Evolutionary conservation across 2,329 filamentous ascomycete species (phyloP).

Genomic region (Calycina herbarum): DNA sequence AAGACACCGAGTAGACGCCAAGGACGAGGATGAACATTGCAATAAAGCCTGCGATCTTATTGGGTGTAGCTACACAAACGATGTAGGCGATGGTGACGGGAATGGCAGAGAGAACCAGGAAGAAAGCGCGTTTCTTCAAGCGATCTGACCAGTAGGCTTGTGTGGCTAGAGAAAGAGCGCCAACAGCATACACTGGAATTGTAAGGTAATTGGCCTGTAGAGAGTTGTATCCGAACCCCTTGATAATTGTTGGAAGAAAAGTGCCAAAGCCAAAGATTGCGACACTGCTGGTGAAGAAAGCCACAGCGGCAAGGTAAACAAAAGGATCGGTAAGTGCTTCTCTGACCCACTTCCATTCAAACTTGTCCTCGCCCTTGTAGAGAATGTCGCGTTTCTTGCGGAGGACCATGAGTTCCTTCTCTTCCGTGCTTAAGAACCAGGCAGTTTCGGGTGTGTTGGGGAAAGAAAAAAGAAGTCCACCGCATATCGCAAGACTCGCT

Average conservation of each 20-base stretch:
- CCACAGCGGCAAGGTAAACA: background rate
- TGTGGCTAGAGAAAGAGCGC: constrained; percentile 45
- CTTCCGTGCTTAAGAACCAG: constrained; percentile 33
- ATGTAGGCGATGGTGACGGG: constrained; percentile 18
- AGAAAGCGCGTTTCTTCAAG: constrained; percentile 14
- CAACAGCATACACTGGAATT: constrained; percentile 56
- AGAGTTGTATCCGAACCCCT: constrained; percentile 49
- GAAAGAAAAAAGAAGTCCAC: constrained; percentile 27
- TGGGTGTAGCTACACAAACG: constrained; percentile 40
- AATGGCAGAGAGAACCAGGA: constrained; percentile 19
- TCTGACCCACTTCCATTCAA: constrained; percentile 42
- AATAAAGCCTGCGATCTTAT: constrained; percentile 50
- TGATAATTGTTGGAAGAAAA: constrained; percentile 56
- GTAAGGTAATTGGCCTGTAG: constrained; percentile 53
- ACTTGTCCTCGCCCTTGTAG: constrained; percentile 53
- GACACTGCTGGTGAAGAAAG: constrained; percentile 4
- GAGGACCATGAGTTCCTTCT: constrained; percentile 49
- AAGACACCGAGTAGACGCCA: constrained; percentile 48
- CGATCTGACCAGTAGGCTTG: constrained; percentile 48
- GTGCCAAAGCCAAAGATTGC: constrained; percentile 49
- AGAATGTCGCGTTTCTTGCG: constrained; percentile 45
- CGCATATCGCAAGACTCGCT: constrained; percentile 29
- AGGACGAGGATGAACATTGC: constrained; percentile 47
- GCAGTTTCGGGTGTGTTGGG: constrained; percentile 31
- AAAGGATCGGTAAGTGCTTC: constrained; percentile 5